Percentiles rank a stretch among this genome's conserved stretches.
phyloP scores from a whole-genome alignment of 225 moss, liverwort and hornwort genomes.

The Takakia lepidozioides region DNA sequence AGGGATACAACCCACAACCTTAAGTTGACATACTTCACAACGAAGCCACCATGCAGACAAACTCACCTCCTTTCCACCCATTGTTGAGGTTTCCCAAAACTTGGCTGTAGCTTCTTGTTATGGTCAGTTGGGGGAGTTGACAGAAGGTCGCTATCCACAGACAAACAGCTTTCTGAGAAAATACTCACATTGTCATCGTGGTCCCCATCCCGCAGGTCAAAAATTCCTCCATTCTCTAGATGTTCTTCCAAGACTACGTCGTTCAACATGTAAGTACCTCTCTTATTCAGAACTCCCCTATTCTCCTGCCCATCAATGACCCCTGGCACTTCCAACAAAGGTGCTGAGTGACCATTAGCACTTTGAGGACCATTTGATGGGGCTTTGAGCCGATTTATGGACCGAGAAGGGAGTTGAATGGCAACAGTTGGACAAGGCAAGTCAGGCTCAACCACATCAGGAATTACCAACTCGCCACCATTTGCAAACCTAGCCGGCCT shows the following conservation, averaged over 20 bases:
- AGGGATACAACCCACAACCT: too few relatives aligned
- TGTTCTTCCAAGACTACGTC: slow-evolving; percentile 62
- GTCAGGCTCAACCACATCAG: slow-evolving; percentile 24
- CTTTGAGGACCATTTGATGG: slow-evolving; percentile 20
- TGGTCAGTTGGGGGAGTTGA: slow-evolving; percentile 30
- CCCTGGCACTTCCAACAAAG: slow-evolving; percentile 20
- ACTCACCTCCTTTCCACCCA: slow-evolving; percentile 46
- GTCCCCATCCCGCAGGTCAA: slow-evolving; percentile 49
- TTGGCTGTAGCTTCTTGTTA: slow-evolving; percentile 27
- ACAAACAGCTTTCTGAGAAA: slow-evolving; percentile 53
- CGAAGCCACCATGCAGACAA: too few relatives aligned
- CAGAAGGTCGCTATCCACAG: slow-evolving; percentile 39
- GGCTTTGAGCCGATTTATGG: slow-evolving; percentile 24
- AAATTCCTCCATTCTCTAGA: slow-evolving; percentile 53
- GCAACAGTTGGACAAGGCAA: slow-evolving; percentile 27
- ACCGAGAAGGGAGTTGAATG: too few relatives aligned
- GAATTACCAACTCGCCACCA: too few relatives aligned
- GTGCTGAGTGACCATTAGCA: slow-evolving; percentile 27
- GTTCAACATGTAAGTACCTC: slow-evolving; percentile 40
- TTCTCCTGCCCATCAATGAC: slow-evolving; percentile 16
- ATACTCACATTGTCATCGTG: slow-evolving; percentile 50
- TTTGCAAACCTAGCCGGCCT: slow-evolving; percentile 26
- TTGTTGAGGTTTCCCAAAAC: slow-evolving; percentile 15
- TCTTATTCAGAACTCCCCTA: slow-evolving; percentile 21
- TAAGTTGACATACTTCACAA: too few relatives aligned